phyloP scores from a whole-genome alignment of 441 rosid genomes.

The Mallotus japonicus region DNA sequence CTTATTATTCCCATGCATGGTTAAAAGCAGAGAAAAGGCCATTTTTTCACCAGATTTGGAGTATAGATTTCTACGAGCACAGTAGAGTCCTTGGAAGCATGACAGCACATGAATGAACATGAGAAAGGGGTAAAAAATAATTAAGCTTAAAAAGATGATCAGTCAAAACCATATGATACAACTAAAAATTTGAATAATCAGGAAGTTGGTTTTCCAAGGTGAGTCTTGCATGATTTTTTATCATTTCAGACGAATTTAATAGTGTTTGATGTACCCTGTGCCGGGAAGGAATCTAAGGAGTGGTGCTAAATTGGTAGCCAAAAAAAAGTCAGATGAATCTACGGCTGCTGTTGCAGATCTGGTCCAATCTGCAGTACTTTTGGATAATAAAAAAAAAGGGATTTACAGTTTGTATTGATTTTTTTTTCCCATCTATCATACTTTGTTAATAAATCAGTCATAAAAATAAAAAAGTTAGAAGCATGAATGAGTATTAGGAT shows the following conservation, averaged over 20 bases:
- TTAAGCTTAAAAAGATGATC: not conserved
- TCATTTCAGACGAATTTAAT: slow-evolving; percentile 12
- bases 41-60: slow-evolving; percentile 40
- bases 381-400: not conserved
- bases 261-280: not conserved
- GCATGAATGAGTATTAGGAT: too few relatives aligned
- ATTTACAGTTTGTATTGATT: not conserved
- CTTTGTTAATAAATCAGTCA: too few relatives aligned
- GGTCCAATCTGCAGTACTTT: slow-evolving; percentile 16
- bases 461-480: too few relatives aligned
- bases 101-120: slow-evolving; percentile 28
- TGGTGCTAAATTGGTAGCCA: not conserved
- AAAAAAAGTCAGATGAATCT: slow-evolving; percentile 20
- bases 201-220: slow-evolving; percentile 29
- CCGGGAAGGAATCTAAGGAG: slow-evolving; percentile 15
- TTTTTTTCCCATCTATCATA: too few relatives aligned
- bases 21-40: slow-evolving; percentile 33
- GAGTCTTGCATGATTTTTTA: slow-evolving; percentile 13
- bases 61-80: slow-evolving; percentile 28
- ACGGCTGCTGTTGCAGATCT: slow-evolving; percentile 29
- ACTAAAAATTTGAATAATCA: not conserved
- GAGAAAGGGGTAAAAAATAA: not conserved
- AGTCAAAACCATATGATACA: slow-evolving; percentile 26
- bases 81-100: slow-evolving; percentile 24
- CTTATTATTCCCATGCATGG: slow-evolving; percentile 36